Conservation (phyloP, 805 yeast genomes). For the Saturnispora dispora region DNA sequence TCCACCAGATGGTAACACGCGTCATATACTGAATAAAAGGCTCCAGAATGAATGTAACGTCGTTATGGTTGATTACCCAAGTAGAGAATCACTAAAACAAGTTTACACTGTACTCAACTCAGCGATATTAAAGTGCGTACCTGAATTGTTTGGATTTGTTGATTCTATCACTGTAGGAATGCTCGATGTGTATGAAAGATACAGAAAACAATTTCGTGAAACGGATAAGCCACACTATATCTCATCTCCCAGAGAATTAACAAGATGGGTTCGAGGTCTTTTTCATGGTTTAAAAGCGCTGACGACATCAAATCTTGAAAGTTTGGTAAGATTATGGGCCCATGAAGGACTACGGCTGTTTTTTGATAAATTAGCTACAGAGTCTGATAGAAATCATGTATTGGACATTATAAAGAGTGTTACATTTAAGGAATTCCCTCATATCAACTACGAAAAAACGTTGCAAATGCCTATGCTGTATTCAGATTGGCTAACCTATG, state of each 20-base stretch:
- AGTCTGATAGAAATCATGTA: conserved; percentile 43
- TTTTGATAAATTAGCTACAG: conserved; percentile 54
- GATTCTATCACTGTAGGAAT: conserved; percentile 51
- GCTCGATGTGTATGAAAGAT: conserved; percentile 47
- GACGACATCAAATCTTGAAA: conserved; percentile 28
- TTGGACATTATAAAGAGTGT: conserved; percentile 27
- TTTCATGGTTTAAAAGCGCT: conserved; percentile 28
- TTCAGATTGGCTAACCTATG: conserved; percentile 65
- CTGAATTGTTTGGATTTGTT: conserved; percentile 48
- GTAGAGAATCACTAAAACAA: conserved; percentile 45
- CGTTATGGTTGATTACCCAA: conserved; percentile 75
- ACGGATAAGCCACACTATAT: conserved; percentile 49
- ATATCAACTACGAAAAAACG: conserved; percentile 28
- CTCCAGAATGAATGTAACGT: conserved; percentile 60
- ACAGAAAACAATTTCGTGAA: conserved; percentile 34
- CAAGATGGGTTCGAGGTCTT: conserved; percentile 80
- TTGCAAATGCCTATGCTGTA: conserved; percentile 49
- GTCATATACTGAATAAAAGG: conserved; percentile 47
- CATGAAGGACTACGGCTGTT: conserved; percentile 77
- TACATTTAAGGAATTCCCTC: conserved; percentile 37
- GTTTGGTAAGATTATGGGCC: conserved; percentile 58
- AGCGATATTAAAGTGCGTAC: conserved; percentile 52
- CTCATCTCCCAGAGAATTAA: conserved; percentile 83
- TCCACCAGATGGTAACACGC: conserved; percentile 75
- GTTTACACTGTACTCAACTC: conserved; percentile 54